Conservation (phyloP, 352 stramenopile genomes). For the Globisporangium abappressorium region DNA sequence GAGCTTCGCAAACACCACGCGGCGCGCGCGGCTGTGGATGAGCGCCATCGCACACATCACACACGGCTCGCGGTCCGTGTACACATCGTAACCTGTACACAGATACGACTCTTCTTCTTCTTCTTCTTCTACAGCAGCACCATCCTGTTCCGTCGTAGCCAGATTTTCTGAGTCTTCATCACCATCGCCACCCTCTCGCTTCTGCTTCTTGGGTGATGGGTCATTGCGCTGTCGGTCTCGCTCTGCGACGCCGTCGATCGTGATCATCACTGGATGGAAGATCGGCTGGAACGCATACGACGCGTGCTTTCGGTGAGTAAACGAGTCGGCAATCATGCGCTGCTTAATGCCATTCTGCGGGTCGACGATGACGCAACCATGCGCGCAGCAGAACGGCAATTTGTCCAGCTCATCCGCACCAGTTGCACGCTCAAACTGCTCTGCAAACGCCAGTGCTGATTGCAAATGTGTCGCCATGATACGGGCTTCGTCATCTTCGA, state of each 20-base stretch:
- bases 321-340: constrained; percentile 22
- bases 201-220: constrained; percentile 36
- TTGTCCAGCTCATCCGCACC: not conserved
- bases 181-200: constrained; percentile 13
- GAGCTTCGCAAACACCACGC: constrained; percentile 65
- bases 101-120: constrained; percentile 66
- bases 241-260: constrained; percentile 59
- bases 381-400: constrained; percentile 39
- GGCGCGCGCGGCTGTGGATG: constrained; percentile 77
- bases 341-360: constrained; percentile 23
- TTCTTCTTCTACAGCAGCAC: not conserved
- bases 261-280: constrained; percentile 71
- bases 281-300: constrained; percentile 43
- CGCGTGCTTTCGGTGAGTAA: not conserved
- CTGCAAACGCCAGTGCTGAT: constrained; percentile 22
- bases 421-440: constrained; percentile 19
- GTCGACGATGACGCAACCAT: constrained; percentile 57
- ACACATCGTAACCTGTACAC: constrained; percentile 88
- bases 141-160: not conserved
- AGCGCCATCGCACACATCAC: constrained; percentile 90
- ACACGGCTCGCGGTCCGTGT: constrained; percentile 82
- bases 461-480: constrained; percentile 31
- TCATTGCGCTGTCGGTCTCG: constrained; percentile 46
- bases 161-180: not conserved
- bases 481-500: constrained; percentile 35